Evolutionary conservation across 2,329 filamentous ascomycete genomes (phyloP).

Genomic region (Aspergillus hortae): DNA sequence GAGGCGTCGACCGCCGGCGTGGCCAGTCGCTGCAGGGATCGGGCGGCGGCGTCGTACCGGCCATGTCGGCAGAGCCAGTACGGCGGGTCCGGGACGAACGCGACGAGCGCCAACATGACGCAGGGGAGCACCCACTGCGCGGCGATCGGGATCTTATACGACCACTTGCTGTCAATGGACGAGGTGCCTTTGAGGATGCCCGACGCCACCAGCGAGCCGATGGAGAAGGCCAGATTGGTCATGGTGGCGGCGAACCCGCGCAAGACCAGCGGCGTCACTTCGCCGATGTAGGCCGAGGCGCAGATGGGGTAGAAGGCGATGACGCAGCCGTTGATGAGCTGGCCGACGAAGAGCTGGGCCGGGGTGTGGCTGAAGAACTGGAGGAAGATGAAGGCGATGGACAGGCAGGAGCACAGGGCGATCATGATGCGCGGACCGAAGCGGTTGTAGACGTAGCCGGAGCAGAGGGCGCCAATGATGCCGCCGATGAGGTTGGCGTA

Average conservation of each 20-base stretch:
- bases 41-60: conserved; percentile 15
- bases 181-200: conserved; percentile 26
- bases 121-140: conserved; percentile 23
- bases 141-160: conserved; percentile 25
- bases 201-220: conserved; percentile 30
- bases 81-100: conserved; percentile 23
- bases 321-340: conserved; percentile 59
- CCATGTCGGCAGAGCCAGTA: conserved; percentile 24
- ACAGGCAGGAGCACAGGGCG: conserved; percentile 20
- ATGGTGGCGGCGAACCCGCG: conserved; percentile 27
- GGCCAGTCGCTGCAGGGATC: conserved; percentile 17
- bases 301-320: conserved; percentile 60
- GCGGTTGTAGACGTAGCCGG: conserved; percentile 23
- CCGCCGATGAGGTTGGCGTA: conserved; percentile 25
- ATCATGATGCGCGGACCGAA: conserved; percentile 27
- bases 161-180: conserved; percentile 11
- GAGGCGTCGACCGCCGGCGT: conserved; percentile 15
- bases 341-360: conserved; percentile 55
- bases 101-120: conserved; percentile 17
- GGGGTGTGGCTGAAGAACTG: conserved; percentile 61
- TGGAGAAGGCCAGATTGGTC: conserved; percentile 29
- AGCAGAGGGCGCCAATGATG: conserved; percentile 22
- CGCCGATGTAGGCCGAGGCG: conserved; percentile 37
- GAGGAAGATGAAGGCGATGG: conserved; percentile 55
- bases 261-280: conserved; percentile 28